A percentile compares a stretch with the other conserved stretches of the same genome.
Conservation (phyloP, 306 rosid species). For the Delonix regia region DNA sequence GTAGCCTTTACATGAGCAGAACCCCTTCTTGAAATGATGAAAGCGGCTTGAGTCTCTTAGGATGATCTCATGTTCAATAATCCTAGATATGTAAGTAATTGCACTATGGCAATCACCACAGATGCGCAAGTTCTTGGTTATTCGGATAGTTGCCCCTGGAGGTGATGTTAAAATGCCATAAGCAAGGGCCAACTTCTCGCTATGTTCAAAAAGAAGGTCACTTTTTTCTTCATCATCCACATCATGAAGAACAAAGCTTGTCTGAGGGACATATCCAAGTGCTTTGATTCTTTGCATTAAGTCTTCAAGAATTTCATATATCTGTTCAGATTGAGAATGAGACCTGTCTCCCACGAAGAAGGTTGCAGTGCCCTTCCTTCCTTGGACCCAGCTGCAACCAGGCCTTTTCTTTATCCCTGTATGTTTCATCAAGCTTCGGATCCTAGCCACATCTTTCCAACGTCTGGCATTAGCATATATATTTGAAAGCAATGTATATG, state of each 20-base stretch:
- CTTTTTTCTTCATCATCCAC: conserved; percentile 90
- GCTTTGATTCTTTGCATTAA: conserved; percentile 72
- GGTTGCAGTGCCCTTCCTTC: conserved; percentile 60
- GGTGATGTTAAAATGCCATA: conserved; percentile 65
- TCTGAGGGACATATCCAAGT: conserved; percentile 80
- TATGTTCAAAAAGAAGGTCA: conserved; percentile 77
- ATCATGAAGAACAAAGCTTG: conserved; percentile 83
- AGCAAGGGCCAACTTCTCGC: conserved; percentile 96
- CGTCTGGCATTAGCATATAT: conserved; percentile 79
- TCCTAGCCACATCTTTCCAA: conserved; percentile 84
- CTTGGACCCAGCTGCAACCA: conserved; percentile 92
- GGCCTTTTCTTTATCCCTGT: conserved; percentile 75
- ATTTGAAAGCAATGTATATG: conserved; percentile 85
- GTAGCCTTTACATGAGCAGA: conserved; percentile 79
- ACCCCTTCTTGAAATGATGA: conserved; percentile 88
- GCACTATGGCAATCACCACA: conserved; percentile 88
- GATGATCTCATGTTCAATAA: conserved; percentile 76
- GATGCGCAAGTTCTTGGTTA: conserved; percentile 73
- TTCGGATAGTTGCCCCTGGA: conserved; percentile 56
- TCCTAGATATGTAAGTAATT: conserved; percentile 71
- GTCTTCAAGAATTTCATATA: conserved; percentile 59
- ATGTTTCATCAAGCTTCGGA: conserved; percentile 71
- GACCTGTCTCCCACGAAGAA: conserved; percentile 82
- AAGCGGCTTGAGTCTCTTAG: conserved; percentile 87
- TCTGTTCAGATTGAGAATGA: conserved; percentile 60